Conservation (phyloP, 1,284 basidiomycete species). For the Boletus calvinii region DNA sequence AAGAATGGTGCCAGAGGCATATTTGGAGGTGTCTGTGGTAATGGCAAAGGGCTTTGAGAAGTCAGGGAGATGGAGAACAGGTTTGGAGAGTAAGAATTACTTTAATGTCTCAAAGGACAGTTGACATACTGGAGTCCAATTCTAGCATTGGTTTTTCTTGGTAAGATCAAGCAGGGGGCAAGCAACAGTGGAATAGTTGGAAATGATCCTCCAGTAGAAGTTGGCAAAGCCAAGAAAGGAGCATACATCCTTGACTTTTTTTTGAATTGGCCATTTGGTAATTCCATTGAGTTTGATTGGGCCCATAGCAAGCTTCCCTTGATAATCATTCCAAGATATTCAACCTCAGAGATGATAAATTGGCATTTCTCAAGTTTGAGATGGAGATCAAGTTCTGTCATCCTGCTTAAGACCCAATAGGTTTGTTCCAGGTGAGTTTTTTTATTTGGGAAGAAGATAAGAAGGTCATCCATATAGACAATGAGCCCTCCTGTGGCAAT, state of each 20-base stretch:
- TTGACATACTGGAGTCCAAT: too few relatives aligned
- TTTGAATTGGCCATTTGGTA: constrained; percentile 36
- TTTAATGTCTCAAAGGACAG: too few relatives aligned
- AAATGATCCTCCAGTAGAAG: constrained; percentile 33
- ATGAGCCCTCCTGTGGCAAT: not conserved
- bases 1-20: not conserved
- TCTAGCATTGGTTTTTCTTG: too few relatives aligned
- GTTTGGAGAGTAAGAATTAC: too few relatives aligned
- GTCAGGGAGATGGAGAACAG: not conserved
- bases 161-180: too few relatives aligned
- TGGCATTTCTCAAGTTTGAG: not conserved
- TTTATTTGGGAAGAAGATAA: not conserved
- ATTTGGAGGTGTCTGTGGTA: not conserved
- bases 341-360: not conserved
- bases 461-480: not conserved
- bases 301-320: constrained; percentile 37
- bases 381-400: not conserved
- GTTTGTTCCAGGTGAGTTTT: not conserved
- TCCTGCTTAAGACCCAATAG: not conserved
- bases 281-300: constrained; percentile 38
- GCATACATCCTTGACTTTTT: constrained; percentile 29
- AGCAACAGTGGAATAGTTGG: too few relatives aligned
- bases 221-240: constrained; percentile 39
- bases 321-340: constrained; percentile 23
- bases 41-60: not conserved